phyloP scores from a whole-genome alignment of 2,329 filamentous ascomycete species.

The Penicillium expansum region DNA sequence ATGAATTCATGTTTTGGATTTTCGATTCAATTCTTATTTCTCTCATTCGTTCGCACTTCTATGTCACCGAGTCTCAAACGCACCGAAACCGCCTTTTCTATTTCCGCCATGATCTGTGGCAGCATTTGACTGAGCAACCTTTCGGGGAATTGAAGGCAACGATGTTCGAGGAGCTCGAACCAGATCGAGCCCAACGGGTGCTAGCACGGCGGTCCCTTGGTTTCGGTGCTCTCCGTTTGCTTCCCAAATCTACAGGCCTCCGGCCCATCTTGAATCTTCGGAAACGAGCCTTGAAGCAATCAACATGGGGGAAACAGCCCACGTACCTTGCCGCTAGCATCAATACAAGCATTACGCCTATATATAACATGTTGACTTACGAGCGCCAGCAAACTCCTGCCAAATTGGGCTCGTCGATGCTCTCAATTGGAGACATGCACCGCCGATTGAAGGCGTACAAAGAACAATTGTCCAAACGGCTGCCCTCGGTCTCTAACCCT shows the following conservation, averaged over 20 bases:
- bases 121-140: conserved; percentile 68
- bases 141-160: conserved; percentile 63
- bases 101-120: conserved; percentile 93
- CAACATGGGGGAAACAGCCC: conserved; percentile 49
- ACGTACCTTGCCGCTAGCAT: conserved; percentile 59
- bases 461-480: conserved; percentile 16
- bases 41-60: conserved; percentile 81
- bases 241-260: conserved; percentile 75
- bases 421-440: conserved; percentile 79
- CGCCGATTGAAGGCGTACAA: conserved; percentile 69
- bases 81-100: conserved; percentile 84
- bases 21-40: conserved; percentile 92
- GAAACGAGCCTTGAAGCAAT: conserved; percentile 55
- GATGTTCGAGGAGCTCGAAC: conserved; percentile 76
- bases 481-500: neutral
- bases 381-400: conserved; percentile 64
- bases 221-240: conserved; percentile 72
- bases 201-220: conserved; percentile 66
- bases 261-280: conserved; percentile 86
- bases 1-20: conserved; percentile 85
- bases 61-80: conserved; percentile 84
- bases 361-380: conserved; percentile 72
- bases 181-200: conserved; percentile 55
- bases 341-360: conserved; percentile 68
- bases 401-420: conserved; percentile 73